phyloP scores from a whole-genome alignment of 495 filamentous ascomycete species.

The Cetradonia linearis region DNA sequence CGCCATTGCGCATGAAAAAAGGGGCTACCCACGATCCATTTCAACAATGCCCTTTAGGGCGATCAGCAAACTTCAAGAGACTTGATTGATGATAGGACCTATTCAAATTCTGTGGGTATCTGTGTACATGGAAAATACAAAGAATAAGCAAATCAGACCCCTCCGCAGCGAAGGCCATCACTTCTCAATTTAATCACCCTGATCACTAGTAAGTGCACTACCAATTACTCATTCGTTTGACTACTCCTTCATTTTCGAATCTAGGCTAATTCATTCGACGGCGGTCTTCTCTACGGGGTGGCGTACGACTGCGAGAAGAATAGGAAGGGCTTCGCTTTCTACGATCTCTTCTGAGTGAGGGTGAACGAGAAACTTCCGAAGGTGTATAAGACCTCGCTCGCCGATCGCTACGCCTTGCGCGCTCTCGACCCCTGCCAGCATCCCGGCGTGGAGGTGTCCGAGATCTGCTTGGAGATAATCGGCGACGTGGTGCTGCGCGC shows the following conservation, averaged over 20 bases:
- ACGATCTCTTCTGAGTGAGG: constrained; percentile 8
- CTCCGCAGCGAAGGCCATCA: too few relatives aligned
- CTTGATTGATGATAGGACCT: neutral
- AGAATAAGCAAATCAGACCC: neutral
- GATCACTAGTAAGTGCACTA: neutral
- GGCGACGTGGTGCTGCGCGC: constrained; percentile 22
- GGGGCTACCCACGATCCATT: neutral
- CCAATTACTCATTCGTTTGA: neutral
- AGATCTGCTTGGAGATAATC: constrained; percentile 19
- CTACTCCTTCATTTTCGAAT: neutral
- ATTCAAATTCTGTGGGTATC: neutral
- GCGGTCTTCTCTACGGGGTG: constrained; percentile 16
- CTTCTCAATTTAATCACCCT: too few relatives aligned
- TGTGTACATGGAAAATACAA: neutral
- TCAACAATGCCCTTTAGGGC: neutral
- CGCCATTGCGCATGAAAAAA: constrained; percentile 9
- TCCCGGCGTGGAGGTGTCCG: constrained; percentile 12
- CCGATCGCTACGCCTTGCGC: constrained; percentile 5
- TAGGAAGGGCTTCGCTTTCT: constrained; percentile 19
- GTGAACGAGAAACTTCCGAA: constrained; percentile 16
- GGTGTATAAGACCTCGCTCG: constrained; percentile 17
- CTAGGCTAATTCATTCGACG: constrained; percentile 7
- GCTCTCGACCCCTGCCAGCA: constrained; percentile 11
- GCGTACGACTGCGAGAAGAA: constrained; percentile 22
- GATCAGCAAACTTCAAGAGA: neutral